Evolutionary conservation across 768 basidiomycete genomes (phyloP), one percentile per base, ranked within the genome.

Genomic region (Kwoniella sp.): DNA sequence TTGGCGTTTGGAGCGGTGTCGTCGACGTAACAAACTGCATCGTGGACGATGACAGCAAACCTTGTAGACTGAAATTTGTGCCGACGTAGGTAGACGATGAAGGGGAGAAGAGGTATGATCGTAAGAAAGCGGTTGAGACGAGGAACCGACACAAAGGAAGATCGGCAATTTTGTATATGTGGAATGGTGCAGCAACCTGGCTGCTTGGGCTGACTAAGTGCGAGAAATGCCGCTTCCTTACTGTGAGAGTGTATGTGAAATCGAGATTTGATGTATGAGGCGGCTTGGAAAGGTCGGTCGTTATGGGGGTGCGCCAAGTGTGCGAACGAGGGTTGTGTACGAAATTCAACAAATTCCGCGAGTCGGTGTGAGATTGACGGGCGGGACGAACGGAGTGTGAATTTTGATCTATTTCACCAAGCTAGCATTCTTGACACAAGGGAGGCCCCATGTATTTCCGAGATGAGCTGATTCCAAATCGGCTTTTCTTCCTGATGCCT

Each of bases 21-120:
- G 41, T 45, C 11, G 41, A 45, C 17, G 41, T 17, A 11, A 45
- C 41, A 17, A 45, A 51, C 25, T 62, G 51, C 61, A 55, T 55
- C 17, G 25, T 62, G 23, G 41, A 17, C 11, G 8, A 17, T 7
- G 13, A 37, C 13, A 37, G 13, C n/a, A n/a, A n/a, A n/a, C n/a
- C n/a, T n/a, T n/a, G n/a, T n/a, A n/a, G n/a, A n/a, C n/a, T n/a
- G n/a, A n/a, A n/a, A n/a, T n/a, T n/a, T n/a, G n/a, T n/a, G n/a
- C n/a, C n/a, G n/a, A n/a, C n/a, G n/a, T n/a, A n/a, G n/a, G n/a
- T n/a, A n/a, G n/a, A n/a, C n/a, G n/a, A n/a, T n/a, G n/a, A n/a
- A n/a, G n/a, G n/a, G n/a, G n/a, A n/a, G n/a, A n/a, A n/a, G n/a
- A n/a, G n/a, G n/a, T n/a, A n/a, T n/a, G n/a, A 13, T 37, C 13